A percentile compares a stretch with the other conserved stretches of the same genome.
Evolutionary conservation across 768 basidiomycete species (phyloP).

Genomic region (Lentinula guzmanii): DNA sequence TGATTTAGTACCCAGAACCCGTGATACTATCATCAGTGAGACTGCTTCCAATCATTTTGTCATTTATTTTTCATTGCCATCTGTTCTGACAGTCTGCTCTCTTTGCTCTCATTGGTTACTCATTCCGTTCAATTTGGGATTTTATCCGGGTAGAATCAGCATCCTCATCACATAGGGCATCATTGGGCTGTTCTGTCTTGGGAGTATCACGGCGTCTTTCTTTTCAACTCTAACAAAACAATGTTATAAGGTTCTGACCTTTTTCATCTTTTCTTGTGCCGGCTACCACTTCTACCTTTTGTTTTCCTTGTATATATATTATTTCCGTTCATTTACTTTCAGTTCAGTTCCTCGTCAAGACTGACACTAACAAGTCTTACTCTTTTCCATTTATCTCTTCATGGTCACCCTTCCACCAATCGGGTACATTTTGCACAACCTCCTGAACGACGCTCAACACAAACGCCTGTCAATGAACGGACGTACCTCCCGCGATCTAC

Average conservation of each 20-base stretch:
- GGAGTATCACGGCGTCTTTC: neutral
- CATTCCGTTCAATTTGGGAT: neutral
- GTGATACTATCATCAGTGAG: neutral
- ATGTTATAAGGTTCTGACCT: neutral
- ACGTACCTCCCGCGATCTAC: neutral
- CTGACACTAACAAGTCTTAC: neutral
- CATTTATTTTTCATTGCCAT: neutral
- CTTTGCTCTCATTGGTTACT: neutral
- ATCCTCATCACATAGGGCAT: neutral
- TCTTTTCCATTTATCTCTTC: neutral
- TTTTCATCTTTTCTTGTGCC: neutral
- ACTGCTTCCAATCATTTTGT: neutral
- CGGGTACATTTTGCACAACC: neutral
- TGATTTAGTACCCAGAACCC: neutral
- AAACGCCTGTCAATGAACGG: neutral
- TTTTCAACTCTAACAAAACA: neutral
- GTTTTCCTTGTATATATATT: slow-evolving; percentile 1
- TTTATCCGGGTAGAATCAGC: neutral
- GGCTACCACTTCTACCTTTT: neutral
- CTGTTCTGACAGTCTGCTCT: neutral
- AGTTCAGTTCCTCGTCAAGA: neutral
- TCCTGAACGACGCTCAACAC: neutral
- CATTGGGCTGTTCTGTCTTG: neutral
- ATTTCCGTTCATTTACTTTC: neutral
- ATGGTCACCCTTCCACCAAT: slow-evolving; percentile 2